These are phyloP conservation scores for Nosema granulosis DNA, from an alignment of 371 early-diverging fungal genomes.

Conservation along the genomic window DNA sequence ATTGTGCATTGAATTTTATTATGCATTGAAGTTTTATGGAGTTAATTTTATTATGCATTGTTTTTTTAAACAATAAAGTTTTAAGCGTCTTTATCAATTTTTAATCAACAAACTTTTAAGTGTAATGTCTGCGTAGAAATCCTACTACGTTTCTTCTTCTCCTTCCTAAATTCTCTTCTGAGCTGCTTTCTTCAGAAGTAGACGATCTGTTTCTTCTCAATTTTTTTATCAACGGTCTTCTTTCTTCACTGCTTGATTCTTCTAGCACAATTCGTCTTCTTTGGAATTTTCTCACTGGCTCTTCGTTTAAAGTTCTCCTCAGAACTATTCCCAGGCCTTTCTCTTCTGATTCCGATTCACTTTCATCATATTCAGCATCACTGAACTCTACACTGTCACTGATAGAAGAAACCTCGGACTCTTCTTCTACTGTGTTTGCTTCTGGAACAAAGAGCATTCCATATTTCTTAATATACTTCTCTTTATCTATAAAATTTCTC, in stretches of 20 bases:
- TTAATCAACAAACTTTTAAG: too few species aligned
- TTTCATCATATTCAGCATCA: background rate
- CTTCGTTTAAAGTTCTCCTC: background rate
- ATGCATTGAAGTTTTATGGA: too few species aligned
- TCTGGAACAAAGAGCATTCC: background rate
- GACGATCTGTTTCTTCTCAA: background rate
- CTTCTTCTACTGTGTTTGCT: background rate
- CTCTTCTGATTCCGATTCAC: background rate
- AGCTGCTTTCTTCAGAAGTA: background rate
- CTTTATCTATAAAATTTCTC: conserved; percentile 18
- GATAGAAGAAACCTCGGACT: background rate
- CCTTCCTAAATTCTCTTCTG: background rate
- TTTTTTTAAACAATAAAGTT: too few species aligned
- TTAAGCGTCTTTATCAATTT: too few species aligned
- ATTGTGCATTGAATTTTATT: too few species aligned
- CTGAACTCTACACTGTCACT: background rate
- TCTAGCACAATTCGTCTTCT: background rate
- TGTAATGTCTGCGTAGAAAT: too few species aligned
- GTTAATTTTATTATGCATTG: too few species aligned
- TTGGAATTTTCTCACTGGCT: background rate
- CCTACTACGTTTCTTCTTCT: background rate
- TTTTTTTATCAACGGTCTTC: background rate
- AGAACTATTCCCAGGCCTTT: background rate
- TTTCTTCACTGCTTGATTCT: background rate
- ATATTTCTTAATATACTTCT: conserved; percentile 33